These are phyloP conservation scores for Neonectria punicea DNA, from an alignment of 2,329 filamentous ascomycete species.

Conservation along the genomic window DNA sequence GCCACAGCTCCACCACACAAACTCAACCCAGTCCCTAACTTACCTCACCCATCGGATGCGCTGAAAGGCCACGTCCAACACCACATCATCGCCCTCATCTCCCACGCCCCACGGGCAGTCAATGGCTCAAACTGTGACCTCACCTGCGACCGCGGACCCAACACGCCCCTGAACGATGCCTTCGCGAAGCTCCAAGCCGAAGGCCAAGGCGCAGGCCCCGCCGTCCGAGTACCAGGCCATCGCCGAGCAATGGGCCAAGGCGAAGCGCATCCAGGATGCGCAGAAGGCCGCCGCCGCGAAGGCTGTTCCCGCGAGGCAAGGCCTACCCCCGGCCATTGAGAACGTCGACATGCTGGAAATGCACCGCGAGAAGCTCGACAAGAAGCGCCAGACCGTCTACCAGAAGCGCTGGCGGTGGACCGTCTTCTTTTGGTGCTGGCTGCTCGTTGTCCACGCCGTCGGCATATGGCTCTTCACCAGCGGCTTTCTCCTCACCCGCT, in stretches of 20 bases:
- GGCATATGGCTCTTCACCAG: conserved; percentile 94
- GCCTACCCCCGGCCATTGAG: conserved; percentile 46
- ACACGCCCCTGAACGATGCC: conserved; percentile 40
- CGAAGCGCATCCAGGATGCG: conserved; percentile 60
- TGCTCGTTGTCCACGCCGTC: conserved; percentile 78
- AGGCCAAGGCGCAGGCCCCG: conserved; percentile 35
- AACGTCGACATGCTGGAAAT: conserved; percentile 54
- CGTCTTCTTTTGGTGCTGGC: conserved; percentile 74
- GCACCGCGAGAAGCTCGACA: conserved; percentile 59
- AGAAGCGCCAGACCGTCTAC: conserved; percentile 59
- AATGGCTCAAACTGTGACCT: conserved; percentile 41
- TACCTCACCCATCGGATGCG: conserved; percentile 19
- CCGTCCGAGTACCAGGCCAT: conserved; percentile 62
- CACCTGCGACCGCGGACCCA: conserved; percentile 27
- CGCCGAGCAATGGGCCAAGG: conserved; percentile 63
- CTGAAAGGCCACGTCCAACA: conserved; percentile 35
- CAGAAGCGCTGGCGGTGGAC: conserved; percentile 67
- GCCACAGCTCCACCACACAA: conserved; percentile 40
- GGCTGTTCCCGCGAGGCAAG: conserved; percentile 45
- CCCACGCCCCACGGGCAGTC: conserved; percentile 29
- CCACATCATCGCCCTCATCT: conserved; percentile 22
- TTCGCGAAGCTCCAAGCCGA: conserved; percentile 40
- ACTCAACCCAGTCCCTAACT: conserved; percentile 20
- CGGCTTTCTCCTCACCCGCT: conserved; percentile 90
- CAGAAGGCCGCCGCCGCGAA: conserved; percentile 50